Conservation (phyloP, 345 rosid species). For the Linum lewisii region DNA sequence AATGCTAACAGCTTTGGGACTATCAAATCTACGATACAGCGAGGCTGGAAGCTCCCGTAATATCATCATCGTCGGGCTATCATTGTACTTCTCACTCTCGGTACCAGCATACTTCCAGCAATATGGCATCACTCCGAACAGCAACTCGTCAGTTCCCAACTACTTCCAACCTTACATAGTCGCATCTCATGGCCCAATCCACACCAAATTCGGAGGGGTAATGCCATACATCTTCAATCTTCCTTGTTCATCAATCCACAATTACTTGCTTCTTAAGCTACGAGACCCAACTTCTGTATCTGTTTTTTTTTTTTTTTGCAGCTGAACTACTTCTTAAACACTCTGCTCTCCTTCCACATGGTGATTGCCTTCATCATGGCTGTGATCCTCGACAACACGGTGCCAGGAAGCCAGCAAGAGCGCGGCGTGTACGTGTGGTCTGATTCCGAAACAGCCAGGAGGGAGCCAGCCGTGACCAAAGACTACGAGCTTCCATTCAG, state of each 20-base stretch:
- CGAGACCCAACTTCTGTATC: too few relatives aligned
- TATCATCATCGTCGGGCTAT: conserved; percentile 82
- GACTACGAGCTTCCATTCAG: conserved; percentile 85
- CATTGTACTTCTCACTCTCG: conserved; percentile 78
- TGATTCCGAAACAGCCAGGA: conserved; percentile 68
- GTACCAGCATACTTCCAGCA: conserved; percentile 95
- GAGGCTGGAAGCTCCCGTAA: conserved; percentile 98
- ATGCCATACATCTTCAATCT: conserved; percentile 9
- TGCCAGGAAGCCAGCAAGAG: conserved; percentile 84
- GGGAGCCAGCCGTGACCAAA: conserved; percentile 78
- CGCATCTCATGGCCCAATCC: conserved; percentile 88
- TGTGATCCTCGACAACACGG: conserved; percentile 79
- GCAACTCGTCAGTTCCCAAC: conserved; percentile 70
- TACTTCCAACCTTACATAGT: conserved; percentile 82
- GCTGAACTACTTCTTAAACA: conserved; percentile 87
- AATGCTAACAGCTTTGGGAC: conserved; percentile 84
- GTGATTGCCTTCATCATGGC: conserved; percentile 88
- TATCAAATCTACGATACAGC: conserved; percentile 89
- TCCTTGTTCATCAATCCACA: neutral
- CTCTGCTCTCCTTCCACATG: conserved; percentile 68
- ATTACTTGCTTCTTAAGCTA: neutral
- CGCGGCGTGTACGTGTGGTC: conserved; percentile 94
- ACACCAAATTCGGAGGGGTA: conserved; percentile 67
- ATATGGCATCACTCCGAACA: conserved; percentile 67
- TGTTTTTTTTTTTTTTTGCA: conserved; percentile 27